These are phyloP conservation scores for Toxicodendron radicans DNA, from an alignment of 345 rosid species.

Conservation along the genomic window DNA sequence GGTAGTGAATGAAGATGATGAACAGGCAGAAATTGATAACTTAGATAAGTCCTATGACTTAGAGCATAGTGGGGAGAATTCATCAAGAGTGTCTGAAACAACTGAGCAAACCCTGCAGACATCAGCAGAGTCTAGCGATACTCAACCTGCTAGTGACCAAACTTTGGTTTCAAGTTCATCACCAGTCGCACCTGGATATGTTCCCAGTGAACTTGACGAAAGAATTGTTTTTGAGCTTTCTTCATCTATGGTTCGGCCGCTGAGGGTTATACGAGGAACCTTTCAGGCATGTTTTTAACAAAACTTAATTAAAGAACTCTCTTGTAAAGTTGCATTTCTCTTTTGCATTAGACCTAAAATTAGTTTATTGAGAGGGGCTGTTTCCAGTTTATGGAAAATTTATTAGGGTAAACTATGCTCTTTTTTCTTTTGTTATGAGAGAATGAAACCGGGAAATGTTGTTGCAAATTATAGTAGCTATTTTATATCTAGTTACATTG, in stretches of 20 bases:
- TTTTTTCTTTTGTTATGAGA: slow-evolving; percentile 17
- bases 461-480: neutral
- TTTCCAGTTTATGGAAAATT: neutral
- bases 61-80: slow-evolving; percentile 47
- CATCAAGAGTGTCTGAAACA: slow-evolving; percentile 43
- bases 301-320: neutral
- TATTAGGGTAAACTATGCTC: neutral
- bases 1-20: slow-evolving; percentile 73
- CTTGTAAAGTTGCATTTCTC: neutral
- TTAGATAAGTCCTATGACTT: slow-evolving; percentile 35
- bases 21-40: slow-evolving; percentile 63
- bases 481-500: neutral
- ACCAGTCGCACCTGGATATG: slow-evolving; percentile 75
- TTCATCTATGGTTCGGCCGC: slow-evolving; percentile 92
- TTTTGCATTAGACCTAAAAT: neutral
- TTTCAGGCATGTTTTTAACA: slow-evolving; percentile 67
- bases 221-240: slow-evolving; percentile 89
- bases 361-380: neutral
- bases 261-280: slow-evolving; percentile 82
- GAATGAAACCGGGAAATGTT: slow-evolving; percentile 9
- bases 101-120: slow-evolving; percentile 50
- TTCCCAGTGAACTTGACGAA: slow-evolving; percentile 88
- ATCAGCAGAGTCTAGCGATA: slow-evolving; percentile 47
- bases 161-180: slow-evolving; percentile 54
- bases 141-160: slow-evolving; percentile 49